Evolutionary conservation across 345 rosid species (phyloP).

Genomic region (Corymbia maculata): DNA sequence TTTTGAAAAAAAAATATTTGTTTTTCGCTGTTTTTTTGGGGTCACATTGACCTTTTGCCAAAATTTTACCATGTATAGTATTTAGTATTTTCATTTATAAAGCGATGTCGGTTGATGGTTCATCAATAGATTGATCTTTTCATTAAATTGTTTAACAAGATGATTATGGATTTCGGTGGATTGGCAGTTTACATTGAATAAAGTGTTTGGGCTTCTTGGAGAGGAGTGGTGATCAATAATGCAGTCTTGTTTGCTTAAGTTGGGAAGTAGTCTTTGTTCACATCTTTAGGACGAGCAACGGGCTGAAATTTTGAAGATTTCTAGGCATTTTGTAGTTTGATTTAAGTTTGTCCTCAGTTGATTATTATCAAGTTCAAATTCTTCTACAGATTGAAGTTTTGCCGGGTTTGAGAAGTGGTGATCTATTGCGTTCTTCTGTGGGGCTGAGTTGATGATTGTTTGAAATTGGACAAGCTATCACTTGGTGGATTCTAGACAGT

Average conservation of each 20-base stretch:
- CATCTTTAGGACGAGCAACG: background rate
- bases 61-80: no score
- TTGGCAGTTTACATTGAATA: background rate
- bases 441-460: background rate
- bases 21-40: no score
- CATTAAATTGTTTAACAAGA: no score
- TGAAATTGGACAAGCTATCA: background rate
- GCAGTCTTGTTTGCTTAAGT: background rate
- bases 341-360: background rate
- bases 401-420: background rate
- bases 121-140: no score
- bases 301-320: background rate
- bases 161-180: no score
- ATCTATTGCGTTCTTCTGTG: background rate
- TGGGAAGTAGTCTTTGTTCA: background rate
- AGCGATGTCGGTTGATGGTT: no score
- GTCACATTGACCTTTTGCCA: no score
- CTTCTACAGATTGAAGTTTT: background rate
- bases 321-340: background rate
- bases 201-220: background rate
- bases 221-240: background rate
- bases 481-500: background rate
- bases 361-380: background rate
- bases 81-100: no score
- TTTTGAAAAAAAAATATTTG: no score